A percentile compares a stretch with the other conserved stretches of the same genome.
Evolutionary conservation across 2,329 filamentous ascomycete genomes (phyloP).

Genomic region (Ascochyta pisi): DNA sequence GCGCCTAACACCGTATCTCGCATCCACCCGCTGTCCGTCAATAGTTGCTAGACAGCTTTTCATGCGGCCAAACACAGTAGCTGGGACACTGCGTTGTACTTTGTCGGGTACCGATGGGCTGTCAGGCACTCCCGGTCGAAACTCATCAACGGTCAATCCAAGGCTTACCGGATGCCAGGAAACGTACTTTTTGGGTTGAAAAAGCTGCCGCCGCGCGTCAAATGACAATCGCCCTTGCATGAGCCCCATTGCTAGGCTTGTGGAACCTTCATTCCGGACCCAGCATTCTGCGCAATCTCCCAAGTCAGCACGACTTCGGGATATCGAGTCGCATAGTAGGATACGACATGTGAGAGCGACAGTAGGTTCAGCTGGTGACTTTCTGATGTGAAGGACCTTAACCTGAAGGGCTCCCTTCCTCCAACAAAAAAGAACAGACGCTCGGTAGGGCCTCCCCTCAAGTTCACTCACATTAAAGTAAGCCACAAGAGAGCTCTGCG

Average conservation of each 20-base stretch:
- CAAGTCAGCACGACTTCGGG: constrained; percentile 3
- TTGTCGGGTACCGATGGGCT: not conserved
- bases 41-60: not conserved
- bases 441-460: not conserved
- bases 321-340: not conserved
- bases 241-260: not conserved
- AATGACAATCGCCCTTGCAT: constrained; percentile 6
- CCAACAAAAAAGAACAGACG: not conserved
- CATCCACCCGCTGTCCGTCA: not conserved
- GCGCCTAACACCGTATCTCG: not conserved
- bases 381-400: not conserved
- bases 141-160: not conserved
- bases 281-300: not conserved
- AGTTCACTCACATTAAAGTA: not conserved
- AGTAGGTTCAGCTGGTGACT: not conserved
- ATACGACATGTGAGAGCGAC: constrained; percentile 8
- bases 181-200: not conserved
- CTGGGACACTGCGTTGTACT: not conserved
- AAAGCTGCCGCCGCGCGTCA: constrained; percentile 1
- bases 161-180: not conserved
- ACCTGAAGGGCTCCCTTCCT: not conserved
- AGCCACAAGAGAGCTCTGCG: not conserved
- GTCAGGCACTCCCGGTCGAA: not conserved
- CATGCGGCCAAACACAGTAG: constrained; percentile 1
- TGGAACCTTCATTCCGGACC: not conserved